These are phyloP conservation scores for Hypoxylon subgilvum DNA, from an alignment of 495 filamentous ascomycete species.

Conservation along the genomic window DNA sequence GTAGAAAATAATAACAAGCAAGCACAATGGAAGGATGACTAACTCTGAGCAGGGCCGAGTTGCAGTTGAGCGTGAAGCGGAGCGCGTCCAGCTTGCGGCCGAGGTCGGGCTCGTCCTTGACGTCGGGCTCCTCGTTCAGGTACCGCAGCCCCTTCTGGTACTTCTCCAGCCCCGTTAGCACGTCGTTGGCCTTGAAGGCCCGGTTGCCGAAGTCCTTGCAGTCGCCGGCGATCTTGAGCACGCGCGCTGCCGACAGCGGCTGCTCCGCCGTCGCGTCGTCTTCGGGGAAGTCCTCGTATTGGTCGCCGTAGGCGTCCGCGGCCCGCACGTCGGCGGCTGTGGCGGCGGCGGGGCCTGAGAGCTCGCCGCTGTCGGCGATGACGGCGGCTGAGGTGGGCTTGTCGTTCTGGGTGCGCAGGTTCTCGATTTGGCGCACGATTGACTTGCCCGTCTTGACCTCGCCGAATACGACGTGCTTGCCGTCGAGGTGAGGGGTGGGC, in stretches of 20 bases:
- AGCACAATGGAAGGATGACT: too few species aligned
- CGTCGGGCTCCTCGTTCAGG: conserved; percentile 82
- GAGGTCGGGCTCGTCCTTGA: conserved; percentile 69
- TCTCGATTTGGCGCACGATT: conserved; percentile 88
- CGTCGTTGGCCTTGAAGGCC: conserved; percentile 82
- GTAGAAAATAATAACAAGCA: too few species aligned
- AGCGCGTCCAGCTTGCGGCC: conserved; percentile 71
- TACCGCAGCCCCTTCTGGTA: conserved; percentile 98
- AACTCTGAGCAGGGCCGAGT: conserved; percentile 78
- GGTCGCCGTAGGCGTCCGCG: conserved; percentile 83
- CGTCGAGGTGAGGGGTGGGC: conserved; percentile 88
- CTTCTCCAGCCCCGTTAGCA: conserved; percentile 79
- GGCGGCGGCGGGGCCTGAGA: conserved; percentile 72
- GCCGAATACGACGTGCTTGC: conserved; percentile 98
- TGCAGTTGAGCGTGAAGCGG: conserved; percentile 77
- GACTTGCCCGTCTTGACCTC: conserved; percentile 93
- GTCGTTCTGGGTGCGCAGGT: conserved; percentile 78
- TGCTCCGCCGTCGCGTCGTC: conserved; percentile 66
- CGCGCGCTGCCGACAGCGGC: conserved; percentile 64
- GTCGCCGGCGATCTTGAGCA: conserved; percentile 80
- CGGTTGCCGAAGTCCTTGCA: conserved; percentile 91
- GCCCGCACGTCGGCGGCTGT: conserved; percentile 64
- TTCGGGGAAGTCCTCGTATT: conserved; percentile 95
- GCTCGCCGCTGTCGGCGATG: conserved; percentile 86
- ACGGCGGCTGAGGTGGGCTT: conserved; percentile 76